Conservation (phyloP, 306 rosid genomes). For the Pyrus betulifolia region DNA sequence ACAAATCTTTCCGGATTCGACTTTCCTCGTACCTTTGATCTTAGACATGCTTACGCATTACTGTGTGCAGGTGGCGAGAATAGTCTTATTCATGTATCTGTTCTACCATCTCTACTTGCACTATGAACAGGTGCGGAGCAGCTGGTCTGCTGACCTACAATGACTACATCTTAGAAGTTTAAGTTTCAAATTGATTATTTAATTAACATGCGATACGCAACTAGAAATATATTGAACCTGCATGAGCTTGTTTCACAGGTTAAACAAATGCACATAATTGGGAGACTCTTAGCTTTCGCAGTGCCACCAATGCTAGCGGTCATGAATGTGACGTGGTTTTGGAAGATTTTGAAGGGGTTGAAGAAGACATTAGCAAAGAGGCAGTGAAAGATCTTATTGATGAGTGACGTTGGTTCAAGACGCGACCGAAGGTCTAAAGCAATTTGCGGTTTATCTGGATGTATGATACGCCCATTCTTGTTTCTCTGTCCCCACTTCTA, state of each 20-base stretch:
- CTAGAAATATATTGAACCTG: not conserved
- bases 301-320: slow-evolving; percentile 60
- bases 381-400: slow-evolving; percentile 33
- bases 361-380: slow-evolving; percentile 85
- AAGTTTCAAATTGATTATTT: not conserved
- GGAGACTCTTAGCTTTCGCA: slow-evolving; percentile 45
- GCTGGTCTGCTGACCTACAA: too few relatives aligned
- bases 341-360: slow-evolving; percentile 72
- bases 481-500: not conserved
- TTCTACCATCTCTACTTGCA: slow-evolving; percentile 85
- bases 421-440: not conserved
- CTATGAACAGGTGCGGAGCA: slow-evolving; percentile 52
- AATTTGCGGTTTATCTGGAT: not conserved
- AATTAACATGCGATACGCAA: not conserved
- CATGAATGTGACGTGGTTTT: slow-evolving; percentile 93
- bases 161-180: not conserved
- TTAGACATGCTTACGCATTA: slow-evolving; percentile 8
- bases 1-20: not conserved
- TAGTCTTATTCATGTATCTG: slow-evolving; percentile 69
- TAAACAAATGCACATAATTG: slow-evolving; percentile 52
- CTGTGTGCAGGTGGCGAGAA: slow-evolving; percentile 78
- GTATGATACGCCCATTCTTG: not conserved
- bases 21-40: not conserved
- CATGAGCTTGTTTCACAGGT: slow-evolving; percentile 39
- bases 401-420: not conserved